A percentile compares a stretch with the other conserved stretches of the same genome.
phyloP scores from a whole-genome alignment of 805 yeast species.

The Hagleromyces aurorensis region DNA sequence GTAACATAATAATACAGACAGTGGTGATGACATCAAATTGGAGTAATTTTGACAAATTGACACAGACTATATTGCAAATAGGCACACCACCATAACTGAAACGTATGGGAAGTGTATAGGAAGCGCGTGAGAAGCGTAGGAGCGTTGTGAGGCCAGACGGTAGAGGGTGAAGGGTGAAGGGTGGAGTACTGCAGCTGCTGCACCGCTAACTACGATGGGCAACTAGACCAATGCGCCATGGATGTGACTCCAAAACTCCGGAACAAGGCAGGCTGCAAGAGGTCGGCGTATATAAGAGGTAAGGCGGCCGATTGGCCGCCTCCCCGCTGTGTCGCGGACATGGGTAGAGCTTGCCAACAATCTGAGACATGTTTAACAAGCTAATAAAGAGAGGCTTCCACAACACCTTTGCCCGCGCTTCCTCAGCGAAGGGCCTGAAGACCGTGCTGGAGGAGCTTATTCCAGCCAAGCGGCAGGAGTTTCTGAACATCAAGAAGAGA shows the following conservation, averaged over 20 bases:
- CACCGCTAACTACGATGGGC: too few relatives aligned
- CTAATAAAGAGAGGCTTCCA: constrained; percentile 7
- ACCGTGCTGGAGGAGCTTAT: constrained; percentile 27
- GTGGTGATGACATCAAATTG: too few relatives aligned
- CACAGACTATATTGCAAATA: too few relatives aligned
- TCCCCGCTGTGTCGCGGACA: neutral
- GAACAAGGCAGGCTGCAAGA: neutral
- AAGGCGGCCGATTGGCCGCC: neutral
- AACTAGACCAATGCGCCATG: too few relatives aligned
- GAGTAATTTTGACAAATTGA: too few relatives aligned
- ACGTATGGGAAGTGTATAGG: too few relatives aligned
- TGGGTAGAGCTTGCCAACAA: neutral
- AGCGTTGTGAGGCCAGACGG: too few relatives aligned
- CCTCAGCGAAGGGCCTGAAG: constrained; percentile 16
- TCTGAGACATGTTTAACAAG: neutral
- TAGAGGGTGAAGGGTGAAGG: too few relatives aligned
- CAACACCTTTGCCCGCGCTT: constrained; percentile 1
- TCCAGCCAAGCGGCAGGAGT: constrained; percentile 37
- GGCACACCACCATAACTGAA: too few relatives aligned
- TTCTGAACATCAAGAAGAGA: constrained; percentile 35
- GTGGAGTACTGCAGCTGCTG: too few relatives aligned
- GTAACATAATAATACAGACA: too few relatives aligned
- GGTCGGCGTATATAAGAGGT: neutral
- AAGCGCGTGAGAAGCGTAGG: too few relatives aligned
- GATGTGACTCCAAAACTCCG: neutral